Evolutionary conservation across 2,329 filamentous ascomycete species (phyloP).

Genomic region (Ophiostoma ulmi): DNA sequence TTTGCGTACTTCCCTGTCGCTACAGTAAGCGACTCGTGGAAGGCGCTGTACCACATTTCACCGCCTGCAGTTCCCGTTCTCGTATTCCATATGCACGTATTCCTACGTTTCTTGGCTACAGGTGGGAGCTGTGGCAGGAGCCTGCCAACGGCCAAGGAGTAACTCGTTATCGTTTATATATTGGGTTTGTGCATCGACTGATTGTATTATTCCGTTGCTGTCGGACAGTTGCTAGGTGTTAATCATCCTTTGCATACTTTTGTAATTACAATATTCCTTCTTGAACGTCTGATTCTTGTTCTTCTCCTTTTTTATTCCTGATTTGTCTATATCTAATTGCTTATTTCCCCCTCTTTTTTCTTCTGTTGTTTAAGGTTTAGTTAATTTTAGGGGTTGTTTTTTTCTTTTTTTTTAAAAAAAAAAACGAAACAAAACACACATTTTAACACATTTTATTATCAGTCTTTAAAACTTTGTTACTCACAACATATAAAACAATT

Average conservation of each 20-base stretch:
- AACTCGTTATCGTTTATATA: background rate
- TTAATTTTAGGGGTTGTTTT: too few relatives aligned
- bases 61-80: slow-evolving; percentile 16
- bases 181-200: background rate
- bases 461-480: too few relatives aligned
- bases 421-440: too few relatives aligned
- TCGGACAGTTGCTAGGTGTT: slow-evolving; percentile 9
- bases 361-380: too few relatives aligned
- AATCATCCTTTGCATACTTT: background rate
- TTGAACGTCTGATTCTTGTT: background rate
- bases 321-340: too few relatives aligned
- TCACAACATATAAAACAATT: too few relatives aligned
- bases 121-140: background rate
- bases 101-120: background rate
- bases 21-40: slow-evolving; percentile 13
- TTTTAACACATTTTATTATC: too few relatives aligned
- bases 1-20: background rate
- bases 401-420: too few relatives aligned
- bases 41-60: slow-evolving; percentile 20
- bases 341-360: too few relatives aligned
- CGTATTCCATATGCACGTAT: slow-evolving; percentile 20
- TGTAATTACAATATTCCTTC: background rate
- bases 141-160: background rate
- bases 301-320: background rate
- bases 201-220: background rate